These are phyloP conservation scores for Syzygium grande DNA, from an alignment of 345 rosid species.

Conservation along the genomic window DNA sequence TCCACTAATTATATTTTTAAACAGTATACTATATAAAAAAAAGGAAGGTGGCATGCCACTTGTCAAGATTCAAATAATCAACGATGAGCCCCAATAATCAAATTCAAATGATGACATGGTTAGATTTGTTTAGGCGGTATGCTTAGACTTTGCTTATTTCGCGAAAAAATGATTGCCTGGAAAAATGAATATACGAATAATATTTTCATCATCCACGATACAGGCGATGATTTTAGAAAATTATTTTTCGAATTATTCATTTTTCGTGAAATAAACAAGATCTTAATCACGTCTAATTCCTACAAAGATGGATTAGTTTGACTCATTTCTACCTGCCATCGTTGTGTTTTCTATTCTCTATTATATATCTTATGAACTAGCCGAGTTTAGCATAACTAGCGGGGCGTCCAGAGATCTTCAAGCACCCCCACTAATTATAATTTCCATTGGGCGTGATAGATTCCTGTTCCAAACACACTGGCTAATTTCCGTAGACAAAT, in stretches of 20 bases:
- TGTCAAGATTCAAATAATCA: neutral
- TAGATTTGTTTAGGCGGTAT: too few species aligned
- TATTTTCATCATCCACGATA: too few species aligned
- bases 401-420: neutral
- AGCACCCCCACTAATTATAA: neutral
- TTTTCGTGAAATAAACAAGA: too few species aligned
- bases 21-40: neutral
- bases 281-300: too few species aligned
- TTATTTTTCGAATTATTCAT: too few species aligned
- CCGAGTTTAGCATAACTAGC: accelerated
- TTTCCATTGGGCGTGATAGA: neutral
- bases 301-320: too few species aligned
- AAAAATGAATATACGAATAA: too few species aligned
- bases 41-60: neutral
- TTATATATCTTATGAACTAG: neutral
- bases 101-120: too few species aligned
- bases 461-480: neutral
- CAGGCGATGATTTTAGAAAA: too few species aligned
- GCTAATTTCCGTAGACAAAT: neutral
- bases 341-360: neutral
- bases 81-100: neutral
- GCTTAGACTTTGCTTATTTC: too few species aligned
- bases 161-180: too few species aligned
- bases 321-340: too few species aligned
- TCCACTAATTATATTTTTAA: neutral